A percentile compares a stretch with the other conserved stretches of the same genome.
Evolutionary conservation across 176 grass and related monocot genomes (phyloP).

Genomic region (Musa schizocarpa): DNA sequence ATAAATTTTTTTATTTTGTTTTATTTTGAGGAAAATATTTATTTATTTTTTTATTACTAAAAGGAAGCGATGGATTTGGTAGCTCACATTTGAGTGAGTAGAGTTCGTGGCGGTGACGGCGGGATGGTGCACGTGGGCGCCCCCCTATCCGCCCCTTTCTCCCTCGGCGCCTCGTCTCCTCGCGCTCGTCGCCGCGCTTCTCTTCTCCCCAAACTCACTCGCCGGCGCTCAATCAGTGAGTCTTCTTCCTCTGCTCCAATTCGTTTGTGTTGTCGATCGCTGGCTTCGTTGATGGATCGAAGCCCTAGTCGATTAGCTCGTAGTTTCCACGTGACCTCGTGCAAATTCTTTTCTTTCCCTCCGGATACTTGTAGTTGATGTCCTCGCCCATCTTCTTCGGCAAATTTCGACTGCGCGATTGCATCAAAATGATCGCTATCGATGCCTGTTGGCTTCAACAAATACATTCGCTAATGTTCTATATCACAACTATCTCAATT

Average conservation of each 20-base stretch:
- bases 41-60: not conserved
- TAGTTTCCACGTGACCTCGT: too few species aligned
- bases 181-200: conserved; percentile 8
- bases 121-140: conserved; percentile 41
- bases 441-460: not conserved
- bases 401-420: not conserved
- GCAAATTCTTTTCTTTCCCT: too few species aligned
- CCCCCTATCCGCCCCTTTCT: conserved; percentile 2
- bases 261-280: too few species aligned
- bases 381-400: too few species aligned
- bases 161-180: conserved; percentile 7
- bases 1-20: not conserved
- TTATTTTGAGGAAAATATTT: not conserved
- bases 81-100: not conserved
- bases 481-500: too few species aligned
- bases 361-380: too few species aligned
- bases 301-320: not conserved
- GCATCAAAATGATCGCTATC: not conserved
- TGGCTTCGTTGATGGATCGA: not conserved
- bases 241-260: not conserved
- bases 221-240: not conserved
- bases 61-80: not conserved
- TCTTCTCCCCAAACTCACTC: conserved; percentile 2
- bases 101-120: not conserved
- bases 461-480: too few species aligned